phyloP scores from a whole-genome alignment of 1,284 basidiomycete species.

The Fomitiporia mediterranea region DNA sequence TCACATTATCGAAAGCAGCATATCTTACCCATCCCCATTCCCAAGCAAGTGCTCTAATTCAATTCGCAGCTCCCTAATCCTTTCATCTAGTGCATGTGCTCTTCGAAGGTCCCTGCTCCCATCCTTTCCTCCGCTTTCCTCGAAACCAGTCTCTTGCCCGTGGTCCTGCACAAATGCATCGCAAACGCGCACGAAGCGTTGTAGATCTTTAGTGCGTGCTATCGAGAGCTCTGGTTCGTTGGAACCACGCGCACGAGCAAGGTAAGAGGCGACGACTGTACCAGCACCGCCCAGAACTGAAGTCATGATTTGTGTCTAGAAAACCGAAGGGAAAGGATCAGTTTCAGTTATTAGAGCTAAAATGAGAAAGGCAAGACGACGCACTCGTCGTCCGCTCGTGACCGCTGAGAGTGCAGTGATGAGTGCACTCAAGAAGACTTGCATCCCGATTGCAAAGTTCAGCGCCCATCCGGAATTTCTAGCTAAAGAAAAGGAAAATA shows the following conservation, averaged over 20 bases:
- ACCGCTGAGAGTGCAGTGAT: constrained; percentile 61
- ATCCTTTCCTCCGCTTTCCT: not conserved
- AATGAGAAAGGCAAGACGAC: constrained; percentile 4
- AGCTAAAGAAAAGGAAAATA: constrained; percentile 32
- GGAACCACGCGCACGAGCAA: constrained; percentile 61
- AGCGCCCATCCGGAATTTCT: constrained; percentile 44
- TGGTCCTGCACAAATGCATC: constrained; percentile 53
- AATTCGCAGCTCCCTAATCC: constrained; percentile 8
- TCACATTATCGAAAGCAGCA: no score
- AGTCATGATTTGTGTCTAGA: constrained; percentile 30
- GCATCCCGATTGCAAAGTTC: constrained; percentile 52
- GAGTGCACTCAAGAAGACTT: constrained; percentile 58
- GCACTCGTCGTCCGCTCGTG: constrained; percentile 35
- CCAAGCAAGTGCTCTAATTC: constrained; percentile 18
- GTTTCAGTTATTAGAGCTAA: not conserved
- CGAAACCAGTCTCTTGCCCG: constrained; percentile 33
- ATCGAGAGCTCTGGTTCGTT: constrained; percentile 60
- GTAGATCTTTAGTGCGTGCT: constrained; percentile 50
- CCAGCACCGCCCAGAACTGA: constrained; percentile 46
- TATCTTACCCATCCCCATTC: constrained; percentile 17
- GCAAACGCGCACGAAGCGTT: constrained; percentile 58
- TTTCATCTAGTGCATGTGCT: not conserved
- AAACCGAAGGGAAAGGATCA: not conserved
- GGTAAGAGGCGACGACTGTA: constrained; percentile 63
- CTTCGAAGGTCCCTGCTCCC: not conserved